Conservation (phyloP, 305 asterid genomes). For the Fraxinus sp. region DNA sequence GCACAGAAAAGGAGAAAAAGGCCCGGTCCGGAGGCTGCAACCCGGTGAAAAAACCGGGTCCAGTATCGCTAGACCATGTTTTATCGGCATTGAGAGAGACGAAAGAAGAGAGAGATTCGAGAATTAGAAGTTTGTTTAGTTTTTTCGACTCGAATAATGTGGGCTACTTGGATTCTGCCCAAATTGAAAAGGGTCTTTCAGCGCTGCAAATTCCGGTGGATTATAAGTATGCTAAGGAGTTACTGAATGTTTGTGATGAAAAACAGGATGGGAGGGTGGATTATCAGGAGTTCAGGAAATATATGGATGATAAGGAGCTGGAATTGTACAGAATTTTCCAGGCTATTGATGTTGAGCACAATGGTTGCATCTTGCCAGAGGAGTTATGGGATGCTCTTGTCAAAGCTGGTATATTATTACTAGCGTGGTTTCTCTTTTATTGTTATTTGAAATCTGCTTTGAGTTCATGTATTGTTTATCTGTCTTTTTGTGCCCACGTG, state of each 20-base stretch:
- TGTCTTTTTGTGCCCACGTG: neutral
- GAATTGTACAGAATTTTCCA: constrained; percentile 90
- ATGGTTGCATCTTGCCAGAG: constrained; percentile 96
- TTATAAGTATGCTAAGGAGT: constrained; percentile 97
- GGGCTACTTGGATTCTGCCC: constrained; percentile 71
- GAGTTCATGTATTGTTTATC: neutral
- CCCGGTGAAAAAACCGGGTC: constrained; percentile 83
- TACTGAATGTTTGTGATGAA: constrained; percentile 75
- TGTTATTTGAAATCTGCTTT: neutral
- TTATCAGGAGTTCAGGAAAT: constrained; percentile 85
- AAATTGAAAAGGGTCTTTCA: constrained; percentile 79
- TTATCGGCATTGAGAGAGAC: constrained; percentile 83
- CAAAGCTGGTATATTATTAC: constrained; percentile 72
- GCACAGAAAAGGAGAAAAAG: constrained; percentile 24
- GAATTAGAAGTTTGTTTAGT: constrained; percentile 71
- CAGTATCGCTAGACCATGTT: constrained; percentile 87
- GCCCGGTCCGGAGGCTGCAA: constrained; percentile 67
- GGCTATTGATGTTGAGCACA: constrained; percentile 97
- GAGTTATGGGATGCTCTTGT: constrained; percentile 98
- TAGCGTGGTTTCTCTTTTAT: neutral
- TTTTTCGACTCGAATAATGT: constrained; percentile 69
- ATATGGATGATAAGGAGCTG: constrained; percentile 98
- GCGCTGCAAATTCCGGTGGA: constrained; percentile 93
- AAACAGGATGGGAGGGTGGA: constrained; percentile 92
- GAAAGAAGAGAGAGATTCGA: constrained; percentile 73